These are phyloP conservation scores for Citrus hindsii DNA, from an alignment of 345 rosid genomes.

Conservation along the genomic window DNA sequence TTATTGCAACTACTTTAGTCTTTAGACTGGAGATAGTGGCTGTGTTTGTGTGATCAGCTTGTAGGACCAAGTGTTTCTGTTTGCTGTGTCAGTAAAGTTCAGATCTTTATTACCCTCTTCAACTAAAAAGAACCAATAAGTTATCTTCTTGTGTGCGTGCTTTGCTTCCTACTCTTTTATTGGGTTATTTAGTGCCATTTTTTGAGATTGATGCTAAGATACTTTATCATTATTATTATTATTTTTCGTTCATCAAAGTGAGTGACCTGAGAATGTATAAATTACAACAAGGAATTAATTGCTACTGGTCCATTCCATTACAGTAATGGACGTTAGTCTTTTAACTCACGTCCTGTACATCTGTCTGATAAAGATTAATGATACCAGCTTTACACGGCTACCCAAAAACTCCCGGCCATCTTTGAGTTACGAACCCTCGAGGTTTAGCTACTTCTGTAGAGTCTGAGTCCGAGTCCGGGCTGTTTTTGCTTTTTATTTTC, in stretches of 20 bases:
- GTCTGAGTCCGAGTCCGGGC: background rate
- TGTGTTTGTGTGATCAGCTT: background rate
- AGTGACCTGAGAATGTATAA: constrained; percentile 3
- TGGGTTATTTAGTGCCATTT: background rate
- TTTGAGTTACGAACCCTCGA: background rate
- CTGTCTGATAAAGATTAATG: constrained; percentile 2
- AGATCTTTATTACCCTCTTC: constrained; percentile 11
- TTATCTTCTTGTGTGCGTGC: background rate
- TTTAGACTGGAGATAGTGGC: background rate
- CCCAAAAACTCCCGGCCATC: background rate
- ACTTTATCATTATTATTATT: background rate
- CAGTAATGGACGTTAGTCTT: background rate
- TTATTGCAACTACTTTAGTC: constrained; percentile 3
- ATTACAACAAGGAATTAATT: constrained; percentile 1
- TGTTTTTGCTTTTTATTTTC: background rate
- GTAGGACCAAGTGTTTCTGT: constrained; percentile 16
- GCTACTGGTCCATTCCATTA: background rate
- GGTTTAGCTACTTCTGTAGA: background rate
- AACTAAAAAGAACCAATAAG: background rate
- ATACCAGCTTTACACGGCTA: background rate
- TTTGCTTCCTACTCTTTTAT: constrained; percentile 1
- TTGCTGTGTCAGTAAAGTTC: background rate
- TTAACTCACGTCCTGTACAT: background rate
- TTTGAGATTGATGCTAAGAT: constrained; percentile 5
- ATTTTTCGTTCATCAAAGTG: constrained; percentile 5